Evolutionary conservation across 306 rosid genomes (phyloP).

Genomic region (Erythrophleum fordii): DNA sequence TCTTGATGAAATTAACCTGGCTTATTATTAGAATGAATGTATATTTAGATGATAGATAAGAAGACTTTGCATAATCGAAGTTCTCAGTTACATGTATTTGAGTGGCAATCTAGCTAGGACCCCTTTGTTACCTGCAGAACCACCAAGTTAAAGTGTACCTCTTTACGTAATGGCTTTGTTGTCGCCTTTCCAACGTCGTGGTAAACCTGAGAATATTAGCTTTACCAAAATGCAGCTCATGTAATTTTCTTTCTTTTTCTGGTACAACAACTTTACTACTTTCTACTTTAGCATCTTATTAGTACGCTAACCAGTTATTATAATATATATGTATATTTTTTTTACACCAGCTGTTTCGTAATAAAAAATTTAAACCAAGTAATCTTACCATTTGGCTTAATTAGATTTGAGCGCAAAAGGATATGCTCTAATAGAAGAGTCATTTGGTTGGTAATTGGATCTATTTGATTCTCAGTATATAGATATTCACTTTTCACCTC

Average conservation of each 20-base stretch:
- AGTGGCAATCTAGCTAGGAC: background rate
- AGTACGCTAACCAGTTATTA: background rate
- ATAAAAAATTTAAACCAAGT: background rate
- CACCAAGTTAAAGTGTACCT: background rate
- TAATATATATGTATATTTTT: no score
- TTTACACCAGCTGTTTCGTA: background rate
- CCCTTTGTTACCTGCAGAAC: background rate
- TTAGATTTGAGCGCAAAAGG: background rate
- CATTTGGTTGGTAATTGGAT: background rate
- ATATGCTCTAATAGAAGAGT: background rate
- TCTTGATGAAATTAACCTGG: constrained; percentile 38
- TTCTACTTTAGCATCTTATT: background rate
- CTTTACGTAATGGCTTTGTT: constrained; percentile 13
- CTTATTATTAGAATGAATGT: constrained; percentile 18
- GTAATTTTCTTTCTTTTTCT: background rate
- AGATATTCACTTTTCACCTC: constrained; percentile 3
- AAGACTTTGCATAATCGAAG: background rate
- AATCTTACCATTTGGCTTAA: background rate
- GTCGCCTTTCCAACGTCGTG: constrained; percentile 4
- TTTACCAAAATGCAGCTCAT: constrained; percentile 22
- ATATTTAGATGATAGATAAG: background rate
- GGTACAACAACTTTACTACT: background rate
- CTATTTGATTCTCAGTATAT: background rate
- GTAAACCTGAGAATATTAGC: constrained; percentile 29
- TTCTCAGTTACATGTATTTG: constrained; percentile 21